Evolutionary conservation across 2,329 filamentous ascomycete species (phyloP).

Genomic region (Phaeoacremonium minimum): DNA sequence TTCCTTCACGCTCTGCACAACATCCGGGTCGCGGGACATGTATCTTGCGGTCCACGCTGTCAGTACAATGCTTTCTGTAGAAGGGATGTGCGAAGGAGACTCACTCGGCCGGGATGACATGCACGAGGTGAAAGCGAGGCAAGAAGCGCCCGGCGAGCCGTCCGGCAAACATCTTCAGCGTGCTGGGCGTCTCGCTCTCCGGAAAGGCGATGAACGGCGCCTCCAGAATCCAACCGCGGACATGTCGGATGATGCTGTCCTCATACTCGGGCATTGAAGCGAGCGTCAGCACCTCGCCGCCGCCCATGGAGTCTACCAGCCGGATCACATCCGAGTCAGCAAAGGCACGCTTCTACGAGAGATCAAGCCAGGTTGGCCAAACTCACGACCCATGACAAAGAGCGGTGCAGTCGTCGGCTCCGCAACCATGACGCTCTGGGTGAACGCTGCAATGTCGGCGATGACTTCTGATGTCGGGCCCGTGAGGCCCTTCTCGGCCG

Average conservation of each 20-base stretch:
- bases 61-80: too few species aligned
- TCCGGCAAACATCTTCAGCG: constrained; percentile 60
- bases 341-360: too few species aligned
- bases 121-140: constrained; percentile 62
- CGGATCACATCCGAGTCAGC: too few species aligned
- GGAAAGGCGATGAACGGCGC: constrained; percentile 76
- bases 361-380: too few species aligned
- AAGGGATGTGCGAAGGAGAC: too few species aligned
- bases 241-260: constrained; percentile 46
- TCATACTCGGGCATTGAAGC: constrained; percentile 45
- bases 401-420: constrained; percentile 48
- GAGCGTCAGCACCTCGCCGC: constrained; percentile 67
- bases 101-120: constrained; percentile 59
- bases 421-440: constrained; percentile 44
- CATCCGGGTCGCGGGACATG: constrained; percentile 63
- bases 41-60: too few species aligned
- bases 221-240: constrained; percentile 73
- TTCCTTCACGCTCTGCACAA: constrained; percentile 54
- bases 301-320: constrained; percentile 94
- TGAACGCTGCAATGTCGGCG: constrained; percentile 73
- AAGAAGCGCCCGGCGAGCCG: constrained; percentile 63
- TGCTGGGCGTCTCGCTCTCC: constrained; percentile 57
- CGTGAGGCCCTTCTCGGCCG: constrained; percentile 64
- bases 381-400: constrained; percentile 85
- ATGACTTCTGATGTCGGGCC: constrained; percentile 72